phyloP scores from a whole-genome alignment of 2,329 filamentous ascomycete genomes.

The Monosporascus sp. region DNA sequence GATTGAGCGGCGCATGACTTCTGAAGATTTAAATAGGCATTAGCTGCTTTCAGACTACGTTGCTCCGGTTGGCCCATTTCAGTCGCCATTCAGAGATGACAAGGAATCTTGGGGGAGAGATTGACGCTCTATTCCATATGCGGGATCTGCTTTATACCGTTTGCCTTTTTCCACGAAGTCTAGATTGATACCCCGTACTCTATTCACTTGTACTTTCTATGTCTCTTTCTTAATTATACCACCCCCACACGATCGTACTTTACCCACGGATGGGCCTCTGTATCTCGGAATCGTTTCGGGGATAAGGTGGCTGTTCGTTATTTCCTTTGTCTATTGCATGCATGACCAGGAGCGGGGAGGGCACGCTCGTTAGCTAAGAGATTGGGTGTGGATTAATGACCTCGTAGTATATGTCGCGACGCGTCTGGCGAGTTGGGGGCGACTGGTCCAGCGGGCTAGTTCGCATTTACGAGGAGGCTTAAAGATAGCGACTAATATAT shows the following conservation, averaged over 20 bases:
- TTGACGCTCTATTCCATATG: constrained; percentile 9
- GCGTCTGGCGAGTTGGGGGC: background rate
- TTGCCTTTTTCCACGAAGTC: constrained; percentile 13
- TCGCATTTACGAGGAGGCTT: background rate
- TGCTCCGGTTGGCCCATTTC: constrained; percentile 6
- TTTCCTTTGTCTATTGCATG: constrained; percentile 11
- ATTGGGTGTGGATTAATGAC: background rate
- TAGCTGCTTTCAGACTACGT: background rate
- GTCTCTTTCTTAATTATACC: background rate
- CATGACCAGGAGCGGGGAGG: background rate
- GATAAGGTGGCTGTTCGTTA: background rate
- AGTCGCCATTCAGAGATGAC: constrained; percentile 3
- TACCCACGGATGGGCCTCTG: background rate
- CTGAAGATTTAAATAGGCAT: background rate
- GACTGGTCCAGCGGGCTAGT: background rate
- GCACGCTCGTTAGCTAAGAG: background rate
- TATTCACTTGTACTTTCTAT: background rate
- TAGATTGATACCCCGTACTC: constrained; percentile 19
- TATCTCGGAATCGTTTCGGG: background rate
- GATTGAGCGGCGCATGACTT: constrained; percentile 25
- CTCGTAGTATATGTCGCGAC: background rate
- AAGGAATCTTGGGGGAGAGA: constrained; percentile 8
- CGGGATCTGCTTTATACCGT: constrained; percentile 13
- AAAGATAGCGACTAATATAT: background rate
- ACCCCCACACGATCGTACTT: background rate